Conservation (phyloP, 331 rosid species). For the Malus hybrid region DNA sequence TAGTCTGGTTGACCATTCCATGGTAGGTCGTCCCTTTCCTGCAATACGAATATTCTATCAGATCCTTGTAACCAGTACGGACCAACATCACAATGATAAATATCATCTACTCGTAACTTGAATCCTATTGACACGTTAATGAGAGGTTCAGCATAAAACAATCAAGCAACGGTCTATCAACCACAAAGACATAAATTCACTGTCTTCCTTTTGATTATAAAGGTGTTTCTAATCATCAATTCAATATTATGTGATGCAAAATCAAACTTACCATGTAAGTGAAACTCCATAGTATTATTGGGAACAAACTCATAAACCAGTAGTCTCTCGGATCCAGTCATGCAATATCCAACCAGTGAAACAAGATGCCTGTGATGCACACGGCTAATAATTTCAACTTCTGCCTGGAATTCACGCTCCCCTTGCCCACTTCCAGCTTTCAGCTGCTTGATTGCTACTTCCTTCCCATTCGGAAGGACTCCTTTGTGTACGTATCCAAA, state of each 20-base stretch:
- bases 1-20: conserved; percentile 80
- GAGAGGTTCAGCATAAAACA: not conserved
- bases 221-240: not conserved
- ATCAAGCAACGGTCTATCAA: not conserved
- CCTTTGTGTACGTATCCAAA: conserved; percentile 94
- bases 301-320: conserved; percentile 19
- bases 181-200: not conserved
- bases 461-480: conserved; percentile 89
- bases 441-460: conserved; percentile 86
- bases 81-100: not conserved
- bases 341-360: conserved; percentile 91
- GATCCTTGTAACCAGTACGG: not conserved
- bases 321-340: conserved; percentile 65
- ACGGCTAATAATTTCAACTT: conserved; percentile 92
- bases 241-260: not conserved
- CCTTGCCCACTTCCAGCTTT: conserved; percentile 98
- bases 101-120: not conserved
- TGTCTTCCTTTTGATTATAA: not conserved
- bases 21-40: conserved; percentile 75
- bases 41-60: conserved; percentile 27
- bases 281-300: conserved; percentile 86
- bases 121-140: not conserved
- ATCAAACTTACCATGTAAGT: conserved; percentile 62
- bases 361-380: conserved; percentile 96
- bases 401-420: conserved; percentile 94